These are phyloP conservation scores for Arabis hirsuta DNA, from an alignment of 345 rosid species.

Conservation along the genomic window DNA sequence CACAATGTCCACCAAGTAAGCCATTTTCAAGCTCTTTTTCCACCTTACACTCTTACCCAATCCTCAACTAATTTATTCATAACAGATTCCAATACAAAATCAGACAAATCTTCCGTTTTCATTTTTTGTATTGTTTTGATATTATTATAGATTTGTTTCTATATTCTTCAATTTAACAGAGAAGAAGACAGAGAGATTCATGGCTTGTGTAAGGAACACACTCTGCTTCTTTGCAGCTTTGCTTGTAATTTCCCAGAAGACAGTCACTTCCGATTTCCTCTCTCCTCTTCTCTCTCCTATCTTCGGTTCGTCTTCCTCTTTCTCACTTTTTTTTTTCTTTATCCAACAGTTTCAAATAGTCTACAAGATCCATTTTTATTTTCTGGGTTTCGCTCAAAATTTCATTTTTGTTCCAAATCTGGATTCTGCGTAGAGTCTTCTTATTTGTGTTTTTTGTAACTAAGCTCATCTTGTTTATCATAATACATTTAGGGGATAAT, in stretches of 20 bases:
- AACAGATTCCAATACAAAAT: background rate
- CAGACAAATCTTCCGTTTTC: constrained; percentile 5
- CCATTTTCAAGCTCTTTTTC: constrained; percentile 16
- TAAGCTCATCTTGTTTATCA: background rate
- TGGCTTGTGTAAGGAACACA: constrained; percentile 42
- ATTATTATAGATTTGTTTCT: background rate
- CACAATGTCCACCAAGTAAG: background rate
- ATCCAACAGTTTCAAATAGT: too few relatives aligned
- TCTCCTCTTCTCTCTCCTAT: constrained; percentile 51
- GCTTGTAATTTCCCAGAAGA: constrained; percentile 42
- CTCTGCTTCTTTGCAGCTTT: constrained; percentile 35
- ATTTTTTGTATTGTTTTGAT: background rate
- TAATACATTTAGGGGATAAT: too few relatives aligned
- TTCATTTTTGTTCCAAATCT: constrained; percentile 16
- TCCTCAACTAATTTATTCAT: constrained; percentile 11
- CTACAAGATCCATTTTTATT: background rate
- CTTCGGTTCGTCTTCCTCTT: constrained; percentile 41
- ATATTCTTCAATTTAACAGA: background rate
- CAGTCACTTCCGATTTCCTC: constrained; percentile 41
- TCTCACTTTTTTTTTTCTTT: constrained; percentile 8
- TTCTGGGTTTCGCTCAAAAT: constrained; percentile 10
- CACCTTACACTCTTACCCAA: constrained; percentile 34
- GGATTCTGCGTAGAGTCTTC: background rate
- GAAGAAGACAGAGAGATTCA: constrained; percentile 30
- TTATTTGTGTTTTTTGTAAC: background rate